Evolutionary conservation across 2,329 filamentous ascomycete genomes (phyloP).

Genomic region (Fusarium nurragi): DNA sequence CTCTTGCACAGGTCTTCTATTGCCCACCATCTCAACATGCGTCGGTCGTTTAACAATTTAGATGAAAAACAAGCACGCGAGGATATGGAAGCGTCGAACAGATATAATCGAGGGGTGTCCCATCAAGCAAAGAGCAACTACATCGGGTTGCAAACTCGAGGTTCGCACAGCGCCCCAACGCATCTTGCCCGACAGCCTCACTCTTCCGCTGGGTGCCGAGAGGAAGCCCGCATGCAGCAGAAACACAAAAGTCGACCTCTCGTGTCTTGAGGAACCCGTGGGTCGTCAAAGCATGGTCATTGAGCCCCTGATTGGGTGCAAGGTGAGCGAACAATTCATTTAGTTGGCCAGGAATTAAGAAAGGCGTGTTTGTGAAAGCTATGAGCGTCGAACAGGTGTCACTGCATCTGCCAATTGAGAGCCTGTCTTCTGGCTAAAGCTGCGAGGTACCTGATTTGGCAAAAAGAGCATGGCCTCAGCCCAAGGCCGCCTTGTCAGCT

Average conservation of each 20-base stretch:
- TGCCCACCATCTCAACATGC: constrained; percentile 9
- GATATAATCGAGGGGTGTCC: constrained; percentile 24
- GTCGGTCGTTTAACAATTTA: not conserved
- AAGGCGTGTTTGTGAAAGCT: constrained; percentile 21
- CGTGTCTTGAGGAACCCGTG: constrained; percentile 19
- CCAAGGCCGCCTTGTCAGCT: constrained; percentile 27
- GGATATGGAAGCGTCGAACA: constrained; percentile 5
- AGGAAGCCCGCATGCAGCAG: constrained; percentile 25
- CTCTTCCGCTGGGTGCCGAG: constrained; percentile 21
- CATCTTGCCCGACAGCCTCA: constrained; percentile 36
- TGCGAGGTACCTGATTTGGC: constrained; percentile 36
- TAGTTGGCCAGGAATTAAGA: constrained; percentile 26
- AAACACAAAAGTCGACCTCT: constrained; percentile 25
- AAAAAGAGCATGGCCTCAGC: constrained; percentile 19
- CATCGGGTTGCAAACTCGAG: constrained; percentile 10
- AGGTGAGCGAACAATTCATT: not conserved
- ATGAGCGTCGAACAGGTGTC: constrained; percentile 36
- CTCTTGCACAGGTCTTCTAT: not conserved
- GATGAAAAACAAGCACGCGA: not conserved
- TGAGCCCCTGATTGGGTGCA: constrained; percentile 20
- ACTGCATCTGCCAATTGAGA: constrained; percentile 37
- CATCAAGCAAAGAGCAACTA: not conserved
- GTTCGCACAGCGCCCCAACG: constrained; percentile 14
- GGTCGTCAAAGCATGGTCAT: constrained; percentile 1
- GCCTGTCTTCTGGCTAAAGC: constrained; percentile 7